Conservation (phyloP, 257 asterid genomes). For the Orobanche coerulescens region DNA sequence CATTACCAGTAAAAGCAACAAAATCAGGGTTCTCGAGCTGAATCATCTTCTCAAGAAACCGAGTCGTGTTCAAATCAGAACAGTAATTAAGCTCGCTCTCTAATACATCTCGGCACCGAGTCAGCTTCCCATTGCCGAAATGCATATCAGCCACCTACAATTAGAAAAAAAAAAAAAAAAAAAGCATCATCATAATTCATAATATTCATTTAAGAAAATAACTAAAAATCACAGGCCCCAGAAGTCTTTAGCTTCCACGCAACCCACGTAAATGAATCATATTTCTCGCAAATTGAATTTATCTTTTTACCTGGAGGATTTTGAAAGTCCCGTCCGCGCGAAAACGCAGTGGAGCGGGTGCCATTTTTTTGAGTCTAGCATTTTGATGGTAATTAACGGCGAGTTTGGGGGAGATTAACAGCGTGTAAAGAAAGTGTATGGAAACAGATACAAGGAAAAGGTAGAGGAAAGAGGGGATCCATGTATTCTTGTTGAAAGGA, state of each 20-base stretch:
- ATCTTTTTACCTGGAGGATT: slow-evolving; percentile 72
- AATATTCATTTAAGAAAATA: not conserved
- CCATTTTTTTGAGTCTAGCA: slow-evolving; percentile 41
- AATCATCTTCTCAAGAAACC: slow-evolving; percentile 68
- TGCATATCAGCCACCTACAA: slow-evolving; percentile 97
- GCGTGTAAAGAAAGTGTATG: slow-evolving; percentile 35
- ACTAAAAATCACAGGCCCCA: not conserved
- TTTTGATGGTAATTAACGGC: slow-evolving; percentile 31
- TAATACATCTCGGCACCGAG: slow-evolving; percentile 84
- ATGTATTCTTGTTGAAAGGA: slow-evolving; percentile 15
- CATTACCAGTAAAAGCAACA: slow-evolving; percentile 78
- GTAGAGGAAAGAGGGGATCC: slow-evolving; percentile 51
- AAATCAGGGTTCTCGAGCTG: slow-evolving; percentile 80
- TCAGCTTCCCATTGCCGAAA: slow-evolving; percentile 75
- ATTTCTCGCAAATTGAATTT: not conserved
- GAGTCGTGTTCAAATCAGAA: slow-evolving; percentile 72
- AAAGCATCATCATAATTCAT: too few relatives aligned
- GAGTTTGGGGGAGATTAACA: slow-evolving; percentile 41
- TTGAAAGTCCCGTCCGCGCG: slow-evolving; percentile 81
- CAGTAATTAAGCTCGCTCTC: slow-evolving; percentile 54
- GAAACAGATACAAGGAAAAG: slow-evolving; percentile 25
- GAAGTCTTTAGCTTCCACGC: not conserved
- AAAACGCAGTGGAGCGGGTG: slow-evolving; percentile 66
- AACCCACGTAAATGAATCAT: slow-evolving; percentile 8
- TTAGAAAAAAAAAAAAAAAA: not conserved